Percentiles rank a stretch among this genome's conserved stretches.
phyloP scores from a whole-genome alignment of 2,329 filamentous ascomycete species.

The Exserohilum turcica region DNA sequence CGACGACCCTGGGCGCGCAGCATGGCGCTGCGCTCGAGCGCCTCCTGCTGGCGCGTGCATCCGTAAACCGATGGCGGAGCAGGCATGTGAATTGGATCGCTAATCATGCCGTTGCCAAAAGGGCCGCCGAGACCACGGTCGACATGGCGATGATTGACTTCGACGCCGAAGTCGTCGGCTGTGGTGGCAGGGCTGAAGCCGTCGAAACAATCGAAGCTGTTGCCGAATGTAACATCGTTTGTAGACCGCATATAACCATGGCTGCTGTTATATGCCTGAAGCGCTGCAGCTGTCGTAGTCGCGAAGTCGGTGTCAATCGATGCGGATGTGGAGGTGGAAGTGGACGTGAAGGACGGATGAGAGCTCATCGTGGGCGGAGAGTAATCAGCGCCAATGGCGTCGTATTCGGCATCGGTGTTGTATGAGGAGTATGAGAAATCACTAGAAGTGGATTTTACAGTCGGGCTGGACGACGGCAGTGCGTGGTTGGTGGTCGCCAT shows the following conservation, averaged over 20 bases:
- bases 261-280: background rate
- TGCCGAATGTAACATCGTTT: too few species aligned
- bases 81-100: background rate
- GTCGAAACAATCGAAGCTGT: background rate
- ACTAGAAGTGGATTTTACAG: background rate
- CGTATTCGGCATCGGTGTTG: background rate
- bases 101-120: constrained; percentile 2
- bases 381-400: background rate
- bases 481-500: background rate
- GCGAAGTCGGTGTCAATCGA: background rate
- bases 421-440: background rate
- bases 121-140: background rate
- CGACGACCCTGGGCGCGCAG: constrained; percentile 9
- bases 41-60: constrained; percentile 23
- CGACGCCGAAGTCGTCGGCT: background rate
- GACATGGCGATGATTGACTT: background rate
- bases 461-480: background rate
- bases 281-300: background rate
- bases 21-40: constrained; percentile 20
- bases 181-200: background rate
- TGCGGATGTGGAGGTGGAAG: background rate
- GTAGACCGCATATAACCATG: too few species aligned
- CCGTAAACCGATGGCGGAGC: constrained; percentile 5
- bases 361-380: background rate
- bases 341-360: background rate